Base-by-base conservation (phyloP, 805 yeast genomes). In the Teunomyces atbi region DNA sequence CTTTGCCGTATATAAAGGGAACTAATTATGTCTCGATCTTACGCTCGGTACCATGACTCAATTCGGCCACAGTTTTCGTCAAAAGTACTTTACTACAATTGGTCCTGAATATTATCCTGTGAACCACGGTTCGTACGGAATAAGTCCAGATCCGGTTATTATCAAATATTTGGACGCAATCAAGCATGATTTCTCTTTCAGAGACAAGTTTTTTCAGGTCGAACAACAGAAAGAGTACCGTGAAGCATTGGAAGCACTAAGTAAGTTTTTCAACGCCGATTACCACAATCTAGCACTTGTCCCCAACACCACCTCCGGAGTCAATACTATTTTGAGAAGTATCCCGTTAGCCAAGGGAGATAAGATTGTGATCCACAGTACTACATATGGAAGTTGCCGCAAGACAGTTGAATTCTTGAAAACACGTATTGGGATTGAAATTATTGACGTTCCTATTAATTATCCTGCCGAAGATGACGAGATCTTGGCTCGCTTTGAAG, bases 91-190 rank as follows among this genome's bases (percentile, higher is more conserved):
- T 58, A 55, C 68, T 1, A 53, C 60, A 12, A 65, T 81, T 10
- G 75, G 65, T 27, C 54, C 66, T 1, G 69, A 60, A 2, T 68
- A 70, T 6, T 59, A 60, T 3, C 77, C 79, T 12, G 74, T 83
- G 38, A 84, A 84, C 61, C 83, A 83, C 57, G 89, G 89, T 6
- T 77, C 86, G 1, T 84, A 62, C 56, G 90, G 89, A 1, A 64
- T 75, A 1, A 68, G 77, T 3, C 86, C 89, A 0, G 64, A 58
- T 6, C 64, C 71, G 4, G 79, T 83, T 1, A 52, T 69, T 19
- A 73, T 74, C 1, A 65, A 62, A 11, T 74, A 64, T 49, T 48
- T 62, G 28, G 52, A 62, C 12, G 47, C 51, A 16, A 53, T 61
- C 46, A 52, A 52, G 7, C 41, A 55, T 7, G 71, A 65, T 45